These are phyloP conservation scores for Eucalyptus lansdowneana DNA, from an alignment of 345 rosid species.

Conservation along the genomic window DNA sequence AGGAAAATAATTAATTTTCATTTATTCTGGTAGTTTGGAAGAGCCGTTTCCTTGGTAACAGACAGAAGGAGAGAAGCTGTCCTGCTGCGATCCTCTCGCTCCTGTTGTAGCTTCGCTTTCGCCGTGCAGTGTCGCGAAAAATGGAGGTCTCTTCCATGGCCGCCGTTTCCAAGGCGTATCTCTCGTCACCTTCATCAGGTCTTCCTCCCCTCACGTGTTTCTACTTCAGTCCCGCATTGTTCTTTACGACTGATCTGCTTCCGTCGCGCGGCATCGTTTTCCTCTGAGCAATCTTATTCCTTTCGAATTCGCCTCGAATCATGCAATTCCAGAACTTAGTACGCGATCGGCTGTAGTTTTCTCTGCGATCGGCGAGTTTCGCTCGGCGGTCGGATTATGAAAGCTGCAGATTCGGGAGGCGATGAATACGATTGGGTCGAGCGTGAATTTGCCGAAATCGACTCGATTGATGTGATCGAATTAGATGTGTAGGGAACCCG, in stretches of 20 bases:
- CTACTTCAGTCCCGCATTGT: not conserved
- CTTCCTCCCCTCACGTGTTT: not conserved
- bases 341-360: not conserved
- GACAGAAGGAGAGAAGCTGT: too few species aligned
- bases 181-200: slow-evolving; percentile 27
- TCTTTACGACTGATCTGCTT: not conserved
- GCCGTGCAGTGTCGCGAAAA: not conserved
- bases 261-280: not conserved
- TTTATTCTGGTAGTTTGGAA: accelerated
- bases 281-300: not conserved
- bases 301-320: not conserved
- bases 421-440: not conserved
- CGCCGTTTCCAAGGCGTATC: slow-evolving; percentile 4
- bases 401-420: not conserved
- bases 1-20: not conserved
- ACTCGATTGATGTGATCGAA: not conserved
- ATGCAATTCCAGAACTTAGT: not conserved
- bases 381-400: not conserved
- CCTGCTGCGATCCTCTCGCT: too few species aligned
- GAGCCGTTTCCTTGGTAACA: too few species aligned
- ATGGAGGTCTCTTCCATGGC: slow-evolving; percentile 43
- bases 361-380: not conserved
- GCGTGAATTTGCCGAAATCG: not conserved
- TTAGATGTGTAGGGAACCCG: not conserved
- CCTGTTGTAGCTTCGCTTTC: too few species aligned